These are phyloP conservation scores for Cavenderia fasciculata DNA, from an alignment of 78 protist genomes.

Conservation along the genomic window DNA sequence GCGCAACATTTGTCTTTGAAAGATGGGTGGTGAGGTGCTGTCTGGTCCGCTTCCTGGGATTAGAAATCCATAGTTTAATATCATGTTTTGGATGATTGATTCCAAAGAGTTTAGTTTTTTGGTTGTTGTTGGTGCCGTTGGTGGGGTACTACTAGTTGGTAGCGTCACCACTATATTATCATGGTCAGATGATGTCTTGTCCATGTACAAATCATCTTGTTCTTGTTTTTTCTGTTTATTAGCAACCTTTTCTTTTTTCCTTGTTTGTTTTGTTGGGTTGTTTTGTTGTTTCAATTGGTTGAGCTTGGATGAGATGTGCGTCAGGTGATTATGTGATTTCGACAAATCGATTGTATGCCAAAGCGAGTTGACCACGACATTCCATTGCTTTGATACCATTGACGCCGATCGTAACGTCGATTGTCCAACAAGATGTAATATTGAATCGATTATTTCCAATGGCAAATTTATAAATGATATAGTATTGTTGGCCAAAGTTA, in stretches of 20 bases:
- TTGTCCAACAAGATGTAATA: constrained; percentile 36
- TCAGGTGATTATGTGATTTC: constrained; percentile 47
- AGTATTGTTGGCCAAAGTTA: no score
- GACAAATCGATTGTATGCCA: constrained; percentile 74
- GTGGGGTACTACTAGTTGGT: no score
- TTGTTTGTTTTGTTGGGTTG: background rate
- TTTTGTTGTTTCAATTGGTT: background rate
- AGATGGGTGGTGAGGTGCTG: constrained; percentile 11
- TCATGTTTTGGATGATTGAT: constrained; percentile 27
- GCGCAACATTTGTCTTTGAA: background rate
- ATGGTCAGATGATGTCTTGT: no score
- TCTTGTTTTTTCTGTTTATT: background rate
- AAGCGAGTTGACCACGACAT: background rate
- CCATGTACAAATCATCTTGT: background rate
- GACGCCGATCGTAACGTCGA: background rate
- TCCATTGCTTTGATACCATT: constrained; percentile 19
- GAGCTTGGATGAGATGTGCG: constrained; percentile 15
- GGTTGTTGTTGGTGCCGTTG: background rate
- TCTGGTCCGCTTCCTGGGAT: constrained; percentile 26
- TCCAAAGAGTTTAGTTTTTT: constrained; percentile 4
- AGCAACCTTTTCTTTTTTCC: background rate
- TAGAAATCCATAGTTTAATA: constrained; percentile 60
- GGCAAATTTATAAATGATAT: constrained; percentile 37
- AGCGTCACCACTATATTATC: no score
- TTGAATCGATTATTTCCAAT: constrained; percentile 39